Evolutionary conservation across 1,284 basidiomycete species (phyloP).

Genomic region (Papiliotrema nemorosa): DNA sequence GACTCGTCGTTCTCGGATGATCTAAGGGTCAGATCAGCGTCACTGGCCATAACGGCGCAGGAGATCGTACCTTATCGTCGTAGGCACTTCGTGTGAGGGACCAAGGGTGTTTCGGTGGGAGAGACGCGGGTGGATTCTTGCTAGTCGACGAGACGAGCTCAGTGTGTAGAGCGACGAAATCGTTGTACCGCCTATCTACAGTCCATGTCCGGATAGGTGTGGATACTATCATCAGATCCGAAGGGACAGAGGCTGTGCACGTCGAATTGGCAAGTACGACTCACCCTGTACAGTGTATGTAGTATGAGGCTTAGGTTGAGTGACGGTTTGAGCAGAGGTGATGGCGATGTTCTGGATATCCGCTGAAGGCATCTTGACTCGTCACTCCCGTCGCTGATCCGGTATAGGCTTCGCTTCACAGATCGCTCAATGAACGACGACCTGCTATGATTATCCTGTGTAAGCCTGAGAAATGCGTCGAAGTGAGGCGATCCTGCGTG

Average conservation of each 20-base stretch:
- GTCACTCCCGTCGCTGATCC: too few species aligned
- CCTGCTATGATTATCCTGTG: too few species aligned
- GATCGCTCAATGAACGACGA: too few species aligned
- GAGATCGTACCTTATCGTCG: slow-evolving; percentile 48
- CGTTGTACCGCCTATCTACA: slow-evolving; percentile 88
- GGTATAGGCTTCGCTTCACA: too few species aligned
- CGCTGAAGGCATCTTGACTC: not conserved
- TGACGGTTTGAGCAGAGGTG: slow-evolving; percentile 43
- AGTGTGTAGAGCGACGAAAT: slow-evolving; percentile 80
- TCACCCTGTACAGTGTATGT: slow-evolving; percentile 48
- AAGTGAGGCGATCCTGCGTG: too few species aligned
- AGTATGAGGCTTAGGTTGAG: slow-evolving; percentile 42
- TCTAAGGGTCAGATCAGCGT: slow-evolving; percentile 27
- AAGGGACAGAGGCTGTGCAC: not conserved
- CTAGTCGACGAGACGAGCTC: slow-evolving; percentile 71
- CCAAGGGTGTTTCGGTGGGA: slow-evolving; percentile 79
- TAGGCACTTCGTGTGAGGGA: slow-evolving; percentile 51
- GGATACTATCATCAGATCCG: slow-evolving; percentile 29
- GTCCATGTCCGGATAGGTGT: slow-evolving; percentile 70
- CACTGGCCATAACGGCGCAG: too few species aligned
- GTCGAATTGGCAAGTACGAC: slow-evolving; percentile 3
- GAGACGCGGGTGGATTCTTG: slow-evolving; percentile 64
- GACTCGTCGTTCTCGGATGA: slow-evolving; percentile 68
- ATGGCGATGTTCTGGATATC: slow-evolving; percentile 46
- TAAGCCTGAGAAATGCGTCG: too few species aligned